Evolutionary conservation across 495 filamentous ascomycete species (phyloP).

Genomic region (Penicillium ochrochloron): DNA sequence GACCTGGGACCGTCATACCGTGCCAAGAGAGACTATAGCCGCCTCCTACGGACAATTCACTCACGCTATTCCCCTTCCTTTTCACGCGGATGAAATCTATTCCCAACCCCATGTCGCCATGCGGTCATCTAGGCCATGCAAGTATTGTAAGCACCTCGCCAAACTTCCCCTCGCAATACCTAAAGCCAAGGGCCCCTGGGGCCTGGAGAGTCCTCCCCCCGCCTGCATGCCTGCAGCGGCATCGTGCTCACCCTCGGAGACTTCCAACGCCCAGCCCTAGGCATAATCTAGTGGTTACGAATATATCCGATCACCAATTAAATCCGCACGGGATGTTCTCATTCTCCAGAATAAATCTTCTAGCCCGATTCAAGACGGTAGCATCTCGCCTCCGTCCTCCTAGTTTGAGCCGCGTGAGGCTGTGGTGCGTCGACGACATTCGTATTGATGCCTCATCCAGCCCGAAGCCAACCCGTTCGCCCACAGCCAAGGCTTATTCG

Average conservation of each 20-base stretch:
- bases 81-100: neutral
- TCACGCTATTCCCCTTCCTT: conserved; percentile 1
- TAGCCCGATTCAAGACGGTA: neutral
- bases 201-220: neutral
- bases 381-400: neutral
- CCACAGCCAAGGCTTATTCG: neutral
- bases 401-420: conserved; percentile 1
- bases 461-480: neutral
- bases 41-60: neutral
- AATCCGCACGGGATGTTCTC: neutral
- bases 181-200: neutral
- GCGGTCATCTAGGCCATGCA: neutral
- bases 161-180: neutral
- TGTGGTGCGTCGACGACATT: neutral
- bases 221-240: neutral
- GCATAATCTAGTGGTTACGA: neutral
- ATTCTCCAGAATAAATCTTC: neutral
- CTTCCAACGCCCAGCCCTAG: neutral
- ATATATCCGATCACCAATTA: neutral
- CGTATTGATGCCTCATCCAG: neutral
- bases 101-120: neutral
- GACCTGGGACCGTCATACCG: neutral
- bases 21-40: conserved; percentile 6
- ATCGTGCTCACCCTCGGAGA: neutral
- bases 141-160: neutral